Conservation (phyloP, 345 rosid genomes). For the Citrus unshiu region DNA sequence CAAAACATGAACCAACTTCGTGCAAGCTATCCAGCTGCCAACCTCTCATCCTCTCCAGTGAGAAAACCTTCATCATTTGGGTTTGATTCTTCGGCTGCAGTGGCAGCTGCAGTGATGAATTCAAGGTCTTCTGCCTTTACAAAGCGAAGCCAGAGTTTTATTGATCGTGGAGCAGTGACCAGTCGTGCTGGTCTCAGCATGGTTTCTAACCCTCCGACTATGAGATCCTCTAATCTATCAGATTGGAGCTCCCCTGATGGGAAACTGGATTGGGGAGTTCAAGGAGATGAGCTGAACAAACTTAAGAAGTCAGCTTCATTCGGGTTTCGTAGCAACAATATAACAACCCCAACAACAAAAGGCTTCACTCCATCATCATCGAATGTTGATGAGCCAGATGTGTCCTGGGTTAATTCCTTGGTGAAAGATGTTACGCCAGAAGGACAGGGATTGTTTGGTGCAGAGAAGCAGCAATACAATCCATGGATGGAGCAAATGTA, state of each 20-base stretch:
- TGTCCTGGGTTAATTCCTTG: conserved; percentile 85
- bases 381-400: conserved; percentile 66
- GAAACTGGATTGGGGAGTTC: conserved; percentile 85
- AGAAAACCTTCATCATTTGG: conserved; percentile 56
- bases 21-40: conserved; percentile 47
- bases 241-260: conserved; percentile 85
- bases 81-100: conserved; percentile 80
- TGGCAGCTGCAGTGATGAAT: conserved; percentile 86
- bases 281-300: conserved; percentile 82
- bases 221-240: conserved; percentile 54
- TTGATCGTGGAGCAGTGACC: conserved; percentile 52
- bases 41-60: conserved; percentile 47
- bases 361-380: conserved; percentile 23
- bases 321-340: conserved; percentile 50
- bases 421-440: conserved; percentile 66
- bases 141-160: conserved; percentile 84
- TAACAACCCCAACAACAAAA: conserved; percentile 15
- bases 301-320: conserved; percentile 82
- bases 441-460: conserved; percentile 29
- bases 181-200: conserved; percentile 41
- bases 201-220: conserved; percentile 35
- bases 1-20: conserved; percentile 71
- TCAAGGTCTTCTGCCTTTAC: conserved; percentile 87
- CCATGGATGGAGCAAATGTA: conserved; percentile 87
- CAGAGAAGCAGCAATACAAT: conserved; percentile 35